phyloP scores from a whole-genome alignment of 768 basidiomycete genomes.

The Lyophyllum semitale region DNA sequence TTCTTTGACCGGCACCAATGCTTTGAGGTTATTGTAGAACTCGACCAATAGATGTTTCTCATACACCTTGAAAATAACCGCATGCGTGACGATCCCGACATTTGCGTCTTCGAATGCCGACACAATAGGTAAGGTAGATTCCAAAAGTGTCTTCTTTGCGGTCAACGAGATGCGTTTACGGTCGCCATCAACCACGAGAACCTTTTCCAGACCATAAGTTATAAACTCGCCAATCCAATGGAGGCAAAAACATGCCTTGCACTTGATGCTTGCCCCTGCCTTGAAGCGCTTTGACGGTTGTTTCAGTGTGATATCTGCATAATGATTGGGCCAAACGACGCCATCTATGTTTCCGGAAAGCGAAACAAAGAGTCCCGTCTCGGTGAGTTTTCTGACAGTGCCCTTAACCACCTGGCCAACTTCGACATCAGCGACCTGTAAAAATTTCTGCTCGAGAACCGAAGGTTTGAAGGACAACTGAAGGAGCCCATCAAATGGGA shows the following conservation, averaged over 20 bases:
- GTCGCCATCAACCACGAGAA: slow-evolving; percentile 80
- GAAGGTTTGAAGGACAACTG: slow-evolving; percentile 86
- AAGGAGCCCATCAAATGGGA: slow-evolving; percentile 82
- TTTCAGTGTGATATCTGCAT: slow-evolving; percentile 92
- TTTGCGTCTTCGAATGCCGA: slow-evolving; percentile 65
- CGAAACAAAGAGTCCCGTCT: slow-evolving; percentile 81
- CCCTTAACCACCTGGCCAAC: slow-evolving; percentile 89
- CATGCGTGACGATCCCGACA: slow-evolving; percentile 74
- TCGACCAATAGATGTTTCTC: slow-evolving; percentile 85
- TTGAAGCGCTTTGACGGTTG: slow-evolving; percentile 93
- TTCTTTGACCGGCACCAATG: slow-evolving; percentile 78
- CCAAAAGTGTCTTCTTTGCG: slow-evolving; percentile 87
- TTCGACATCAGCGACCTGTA: slow-evolving; percentile 78
- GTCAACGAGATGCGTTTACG: slow-evolving; percentile 84
- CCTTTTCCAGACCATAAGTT: slow-evolving; percentile 39
- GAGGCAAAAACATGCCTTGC: slow-evolving; percentile 57
- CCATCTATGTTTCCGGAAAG: slow-evolving; percentile 89
- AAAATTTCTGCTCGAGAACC: slow-evolving; percentile 81
- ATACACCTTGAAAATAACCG: slow-evolving; percentile 79
- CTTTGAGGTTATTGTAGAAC: slow-evolving; percentile 88
- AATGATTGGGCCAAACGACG: slow-evolving; percentile 92
- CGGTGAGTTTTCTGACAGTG: slow-evolving; percentile 82
- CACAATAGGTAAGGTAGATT: slow-evolving; percentile 75
- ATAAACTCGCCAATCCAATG: not conserved
- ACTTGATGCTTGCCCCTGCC: slow-evolving; percentile 78